These are phyloP conservation scores for Xylaria sp. DNA, from an alignment of 2,329 filamentous ascomycete species.

Conservation along the genomic window DNA sequence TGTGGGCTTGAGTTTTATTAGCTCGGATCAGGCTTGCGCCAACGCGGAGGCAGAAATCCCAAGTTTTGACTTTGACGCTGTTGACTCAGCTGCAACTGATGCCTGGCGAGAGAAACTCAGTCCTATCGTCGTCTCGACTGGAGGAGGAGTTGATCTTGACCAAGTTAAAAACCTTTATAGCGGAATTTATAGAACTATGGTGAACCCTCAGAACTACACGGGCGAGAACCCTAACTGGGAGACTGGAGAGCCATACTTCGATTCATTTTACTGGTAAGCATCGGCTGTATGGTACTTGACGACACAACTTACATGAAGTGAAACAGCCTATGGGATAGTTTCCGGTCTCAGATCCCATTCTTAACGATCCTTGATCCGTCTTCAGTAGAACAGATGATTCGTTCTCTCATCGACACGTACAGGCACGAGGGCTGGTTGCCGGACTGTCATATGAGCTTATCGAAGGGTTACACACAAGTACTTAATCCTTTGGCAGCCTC, in stretches of 20 bases:
- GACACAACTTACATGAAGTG: constrained; percentile 15
- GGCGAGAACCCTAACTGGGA: constrained; percentile 77
- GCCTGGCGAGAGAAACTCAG: constrained; percentile 72
- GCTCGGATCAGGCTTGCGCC: constrained; percentile 70
- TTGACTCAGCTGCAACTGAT: constrained; percentile 62
- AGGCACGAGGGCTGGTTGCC: constrained; percentile 76
- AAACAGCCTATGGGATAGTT: constrained; percentile 73
- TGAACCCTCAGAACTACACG: constrained; percentile 79
- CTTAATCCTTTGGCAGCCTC: not conserved
- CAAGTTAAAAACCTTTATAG: constrained; percentile 75
- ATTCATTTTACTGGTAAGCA: constrained; percentile 76
- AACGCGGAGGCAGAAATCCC: constrained; percentile 78
- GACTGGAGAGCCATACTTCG: constrained; percentile 76
- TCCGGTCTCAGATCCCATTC: constrained; percentile 75
- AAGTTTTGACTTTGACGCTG: constrained; percentile 69
- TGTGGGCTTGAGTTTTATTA: constrained; percentile 77
- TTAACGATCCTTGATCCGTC: constrained; percentile 74
- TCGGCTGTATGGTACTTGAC: not conserved
- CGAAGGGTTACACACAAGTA: constrained; percentile 75
- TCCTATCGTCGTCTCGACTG: constrained; percentile 65
- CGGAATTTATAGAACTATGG: constrained; percentile 77
- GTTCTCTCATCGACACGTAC: constrained; percentile 78
- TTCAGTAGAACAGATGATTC: constrained; percentile 73
- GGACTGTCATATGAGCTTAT: constrained; percentile 81
- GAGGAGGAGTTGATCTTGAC: constrained; percentile 62